A percentile compares a stretch with the other conserved stretches of the same genome.
Conservation (phyloP, 2,329 filamentous ascomycete genomes). For the Alternaria atra region DNA sequence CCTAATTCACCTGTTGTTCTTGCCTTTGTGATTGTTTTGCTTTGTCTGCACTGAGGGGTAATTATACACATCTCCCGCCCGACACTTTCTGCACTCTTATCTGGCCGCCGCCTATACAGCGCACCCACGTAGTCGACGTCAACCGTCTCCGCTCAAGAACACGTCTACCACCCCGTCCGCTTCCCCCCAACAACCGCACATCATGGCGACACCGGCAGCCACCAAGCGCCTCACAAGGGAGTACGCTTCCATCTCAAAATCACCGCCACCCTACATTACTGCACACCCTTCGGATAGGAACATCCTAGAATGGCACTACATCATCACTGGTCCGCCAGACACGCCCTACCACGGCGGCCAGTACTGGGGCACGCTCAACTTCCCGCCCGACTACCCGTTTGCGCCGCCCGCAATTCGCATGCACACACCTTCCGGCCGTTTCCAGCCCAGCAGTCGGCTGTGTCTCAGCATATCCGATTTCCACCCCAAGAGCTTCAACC, state of each 20-base stretch:
- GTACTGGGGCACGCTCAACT: slow-evolving; percentile 97
- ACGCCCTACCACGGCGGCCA: slow-evolving; percentile 95
- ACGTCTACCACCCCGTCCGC: slow-evolving; percentile 3
- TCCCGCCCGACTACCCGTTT: slow-evolving; percentile 96
- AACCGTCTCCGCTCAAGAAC: slow-evolving; percentile 5
- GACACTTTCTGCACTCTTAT: not conserved
- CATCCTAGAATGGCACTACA: slow-evolving; percentile 95
- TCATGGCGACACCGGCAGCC: slow-evolving; percentile 53
- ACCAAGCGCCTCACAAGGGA: slow-evolving; percentile 66
- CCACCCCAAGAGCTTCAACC: slow-evolving; percentile 97
- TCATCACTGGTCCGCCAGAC: slow-evolving; percentile 91
- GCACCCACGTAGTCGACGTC: slow-evolving; percentile 6
- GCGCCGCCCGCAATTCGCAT: slow-evolving; percentile 97
- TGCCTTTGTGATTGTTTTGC: not conserved
- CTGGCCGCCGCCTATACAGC: slow-evolving; percentile 12
- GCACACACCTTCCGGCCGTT: slow-evolving; percentile 96
- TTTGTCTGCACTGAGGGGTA: not conserved
- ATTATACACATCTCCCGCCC: not conserved
- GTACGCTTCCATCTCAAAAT: slow-evolving; percentile 72
- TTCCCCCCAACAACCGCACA: slow-evolving; percentile 13
- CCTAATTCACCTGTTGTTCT: not conserved
- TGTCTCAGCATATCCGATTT: slow-evolving; percentile 98
- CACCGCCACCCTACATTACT: slow-evolving; percentile 86
- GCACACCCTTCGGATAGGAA: slow-evolving; percentile 91
- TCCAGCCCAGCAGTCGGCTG: slow-evolving; percentile 89